A percentile compares a stretch with the other conserved stretches of the same genome.
phyloP scores from a whole-genome alignment of 2,329 filamentous ascomycete species.

The Paraphaeosphaeria minitans region DNA sequence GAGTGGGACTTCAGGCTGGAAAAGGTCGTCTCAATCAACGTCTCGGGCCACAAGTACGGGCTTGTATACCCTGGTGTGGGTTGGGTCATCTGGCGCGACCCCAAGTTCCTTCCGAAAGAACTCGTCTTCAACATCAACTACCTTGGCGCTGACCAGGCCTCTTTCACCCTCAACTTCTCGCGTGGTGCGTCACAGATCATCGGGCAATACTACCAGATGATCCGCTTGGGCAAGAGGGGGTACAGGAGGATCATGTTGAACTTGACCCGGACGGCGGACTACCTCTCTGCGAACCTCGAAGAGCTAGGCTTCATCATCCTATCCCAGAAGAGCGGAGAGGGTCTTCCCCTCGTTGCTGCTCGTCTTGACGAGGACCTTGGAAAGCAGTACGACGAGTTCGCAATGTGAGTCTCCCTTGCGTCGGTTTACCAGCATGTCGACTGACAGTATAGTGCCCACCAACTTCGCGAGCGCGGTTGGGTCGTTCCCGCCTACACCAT shows the following conservation, averaged over 20 bases:
- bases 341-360: slow-evolving; percentile 90
- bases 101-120: slow-evolving; percentile 72
- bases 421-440: background rate
- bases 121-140: slow-evolving; percentile 99
- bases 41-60: slow-evolving; percentile 88
- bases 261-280: slow-evolving; percentile 86
- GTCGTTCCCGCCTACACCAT: slow-evolving; percentile 96
- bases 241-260: slow-evolving; percentile 95
- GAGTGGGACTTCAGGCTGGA: slow-evolving; percentile 91
- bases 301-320: slow-evolving; percentile 84
- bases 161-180: slow-evolving; percentile 96
- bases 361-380: slow-evolving; percentile 66
- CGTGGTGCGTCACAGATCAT: slow-evolving; percentile 95
- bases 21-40: slow-evolving; percentile 91
- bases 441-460: slow-evolving; percentile 64
- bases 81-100: slow-evolving; percentile 88
- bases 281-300: slow-evolving; percentile 75
- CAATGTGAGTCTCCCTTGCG: slow-evolving; percentile 40
- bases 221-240: slow-evolving; percentile 89
- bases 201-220: slow-evolving; percentile 96
- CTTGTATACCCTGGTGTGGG: slow-evolving; percentile 85
- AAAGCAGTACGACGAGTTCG: slow-evolving; percentile 62
- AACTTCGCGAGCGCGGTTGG: slow-evolving; percentile 86
- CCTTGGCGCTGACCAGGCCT: slow-evolving; percentile 91
- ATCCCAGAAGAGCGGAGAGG: slow-evolving; percentile 76